phyloP scores from a whole-genome alignment of 1,139 yeast species.

The Diutina siamensis region DNA sequence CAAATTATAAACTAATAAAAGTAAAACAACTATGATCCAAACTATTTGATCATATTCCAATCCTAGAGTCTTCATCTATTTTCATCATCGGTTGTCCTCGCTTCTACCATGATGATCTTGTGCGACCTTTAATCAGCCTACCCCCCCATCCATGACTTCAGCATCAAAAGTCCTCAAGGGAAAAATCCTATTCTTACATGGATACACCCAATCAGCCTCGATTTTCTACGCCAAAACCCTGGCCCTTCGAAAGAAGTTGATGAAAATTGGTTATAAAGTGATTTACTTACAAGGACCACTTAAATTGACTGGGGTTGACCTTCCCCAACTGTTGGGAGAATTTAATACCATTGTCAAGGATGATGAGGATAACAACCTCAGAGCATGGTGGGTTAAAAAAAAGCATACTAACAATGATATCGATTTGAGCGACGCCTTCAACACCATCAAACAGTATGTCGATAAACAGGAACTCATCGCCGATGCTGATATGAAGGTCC shows the following conservation, averaged over 20 bases:
- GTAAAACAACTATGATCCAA: no score
- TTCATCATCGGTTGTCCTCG: no score
- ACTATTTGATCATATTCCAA: no score
- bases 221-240: slow-evolving; percentile 37
- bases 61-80: no score
- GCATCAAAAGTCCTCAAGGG: background rate
- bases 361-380: slow-evolving; percentile 29
- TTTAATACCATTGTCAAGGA: slow-evolving; percentile 20
- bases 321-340: slow-evolving; percentile 26
- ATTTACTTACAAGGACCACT: slow-evolving; percentile 1
- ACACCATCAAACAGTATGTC: slow-evolving; percentile 21
- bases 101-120: no score
- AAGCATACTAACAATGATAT: slow-evolving; percentile 14
- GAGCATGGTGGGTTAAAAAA: slow-evolving; percentile 33
- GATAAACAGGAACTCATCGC: slow-evolving; percentile 16
- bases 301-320: background rate
- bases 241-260: slow-evolving; percentile 29
- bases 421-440: slow-evolving; percentile 20
- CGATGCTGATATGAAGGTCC: slow-evolving; percentile 8
- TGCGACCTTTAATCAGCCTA: background rate
- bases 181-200: slow-evolving; percentile 25
- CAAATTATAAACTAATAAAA: no score
- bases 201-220: slow-evolving; percentile 32
- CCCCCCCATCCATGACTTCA: background rate
- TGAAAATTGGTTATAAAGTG: slow-evolving; percentile 9